Conservation (phyloP, 2,329 filamentous ascomycete genomes). For the Xylaria arbuscula region DNA sequence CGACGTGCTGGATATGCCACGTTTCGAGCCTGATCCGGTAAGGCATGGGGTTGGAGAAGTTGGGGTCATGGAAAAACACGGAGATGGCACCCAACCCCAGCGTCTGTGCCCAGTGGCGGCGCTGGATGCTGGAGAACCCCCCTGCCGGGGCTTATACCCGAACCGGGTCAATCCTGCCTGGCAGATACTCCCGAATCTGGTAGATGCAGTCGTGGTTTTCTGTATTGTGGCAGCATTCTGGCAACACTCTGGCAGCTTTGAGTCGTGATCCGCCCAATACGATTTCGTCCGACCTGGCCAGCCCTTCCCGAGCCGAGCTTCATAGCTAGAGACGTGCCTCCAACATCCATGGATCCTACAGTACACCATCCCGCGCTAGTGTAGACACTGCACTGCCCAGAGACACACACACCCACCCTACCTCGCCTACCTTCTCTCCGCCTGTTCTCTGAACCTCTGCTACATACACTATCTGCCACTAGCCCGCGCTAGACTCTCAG, state of each 20-base stretch:
- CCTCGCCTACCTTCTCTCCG: background rate
- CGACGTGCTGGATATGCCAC: background rate
- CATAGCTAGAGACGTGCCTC: background rate
- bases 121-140: background rate
- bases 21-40: slow-evolving; percentile 18
- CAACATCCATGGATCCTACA: slow-evolving; percentile 2
- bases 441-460: slow-evolving; percentile 22
- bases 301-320: slow-evolving; percentile 14
- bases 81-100: slow-evolving; percentile 27
- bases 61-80: slow-evolving; percentile 43
- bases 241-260: background rate
- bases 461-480: slow-evolving; percentile 6
- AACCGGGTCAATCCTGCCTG: slow-evolving; percentile 19
- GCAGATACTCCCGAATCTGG: slow-evolving; percentile 2
- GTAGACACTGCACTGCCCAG: background rate
- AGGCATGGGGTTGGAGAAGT: slow-evolving; percentile 28
- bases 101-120: background rate
- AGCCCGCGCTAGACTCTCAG: slow-evolving; percentile 5
- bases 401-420: background rate
- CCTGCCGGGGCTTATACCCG: slow-evolving; percentile 32
- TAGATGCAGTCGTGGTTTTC: background rate
- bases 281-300: slow-evolving; percentile 36
- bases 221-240: no score
- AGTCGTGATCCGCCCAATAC: slow-evolving; percentile 31
- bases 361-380: background rate